Percentiles rank a stretch among this genome's conserved stretches.
Evolutionary conservation across 2,329 filamentous ascomycete genomes (phyloP).

Genomic region (Clonostachys solani): DNA sequence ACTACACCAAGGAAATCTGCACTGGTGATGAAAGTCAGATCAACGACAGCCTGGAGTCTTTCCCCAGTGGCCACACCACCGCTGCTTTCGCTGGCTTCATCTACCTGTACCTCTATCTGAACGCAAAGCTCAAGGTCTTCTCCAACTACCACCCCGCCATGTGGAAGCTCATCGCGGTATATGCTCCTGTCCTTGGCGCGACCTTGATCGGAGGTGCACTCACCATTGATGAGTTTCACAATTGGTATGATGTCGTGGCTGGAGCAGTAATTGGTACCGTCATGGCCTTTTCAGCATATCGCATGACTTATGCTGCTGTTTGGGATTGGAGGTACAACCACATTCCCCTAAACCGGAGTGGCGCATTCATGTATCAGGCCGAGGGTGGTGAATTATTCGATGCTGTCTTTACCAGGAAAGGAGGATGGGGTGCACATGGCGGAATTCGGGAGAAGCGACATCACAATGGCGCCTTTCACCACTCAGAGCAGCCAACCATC

Average conservation of each 20-base stretch:
- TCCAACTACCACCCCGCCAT: slow-evolving; percentile 67
- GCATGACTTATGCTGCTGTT: slow-evolving; percentile 63
- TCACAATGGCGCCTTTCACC: too few relatives aligned
- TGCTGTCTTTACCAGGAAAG: slow-evolving; percentile 54
- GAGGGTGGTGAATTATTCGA: slow-evolving; percentile 42
- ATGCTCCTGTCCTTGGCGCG: slow-evolving; percentile 63
- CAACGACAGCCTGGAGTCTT: slow-evolving; percentile 65
- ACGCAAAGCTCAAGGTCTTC: slow-evolving; percentile 75
- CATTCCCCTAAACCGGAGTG: slow-evolving; percentile 56
- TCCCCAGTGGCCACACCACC: slow-evolving; percentile 71
- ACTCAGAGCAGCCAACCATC: too few relatives aligned
- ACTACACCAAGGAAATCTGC: slow-evolving; percentile 68
- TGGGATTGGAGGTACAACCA: slow-evolving; percentile 67
- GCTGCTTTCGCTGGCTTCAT: slow-evolving; percentile 70
- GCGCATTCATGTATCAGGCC: slow-evolving; percentile 47
- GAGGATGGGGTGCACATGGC: slow-evolving; percentile 50
- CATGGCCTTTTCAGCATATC: slow-evolving; percentile 61
- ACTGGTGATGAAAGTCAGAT: slow-evolving; percentile 61
- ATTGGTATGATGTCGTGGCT: slow-evolving; percentile 70
- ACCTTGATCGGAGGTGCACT: slow-evolving; percentile 64
- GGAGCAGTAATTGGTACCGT: slow-evolving; percentile 61
- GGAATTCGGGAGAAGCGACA: too few relatives aligned
- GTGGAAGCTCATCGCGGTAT: slow-evolving; percentile 67
- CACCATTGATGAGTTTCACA: slow-evolving; percentile 70
- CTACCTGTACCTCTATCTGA: slow-evolving; percentile 69